A percentile compares a stretch with the other conserved stretches of the same genome.
These are phyloP conservation scores for Fomitopsis schrenkii DNA, from an alignment of 1,284 basidiomycete species.

Conservation along the genomic window DNA sequence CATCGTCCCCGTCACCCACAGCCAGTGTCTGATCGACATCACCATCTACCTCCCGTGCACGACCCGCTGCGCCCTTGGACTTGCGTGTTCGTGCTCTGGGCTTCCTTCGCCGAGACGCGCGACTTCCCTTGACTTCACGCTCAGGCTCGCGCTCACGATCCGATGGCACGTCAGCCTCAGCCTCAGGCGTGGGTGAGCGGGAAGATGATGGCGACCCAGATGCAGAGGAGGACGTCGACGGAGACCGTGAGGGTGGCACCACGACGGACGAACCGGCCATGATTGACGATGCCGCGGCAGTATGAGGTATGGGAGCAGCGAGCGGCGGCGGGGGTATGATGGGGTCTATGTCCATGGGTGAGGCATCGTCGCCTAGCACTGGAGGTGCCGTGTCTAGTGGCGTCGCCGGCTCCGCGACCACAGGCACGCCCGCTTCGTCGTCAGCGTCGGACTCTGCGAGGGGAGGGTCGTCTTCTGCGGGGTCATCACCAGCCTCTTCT, in stretches of 20 bases:
- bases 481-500: slow-evolving; percentile 23
- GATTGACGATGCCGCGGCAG: slow-evolving; percentile 44
- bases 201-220: slow-evolving; percentile 37
- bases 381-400: slow-evolving; percentile 7
- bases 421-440: slow-evolving; percentile 9
- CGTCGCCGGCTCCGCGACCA: not conserved
- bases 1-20: slow-evolving; percentile 34
- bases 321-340: slow-evolving; percentile 33
- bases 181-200: slow-evolving; percentile 39
- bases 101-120: slow-evolving; percentile 23
- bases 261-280: slow-evolving; percentile 46
- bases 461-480: slow-evolving; percentile 25
- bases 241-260: slow-evolving; percentile 31
- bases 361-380: slow-evolving; percentile 4
- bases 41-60: slow-evolving; percentile 28
- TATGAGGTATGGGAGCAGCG: slow-evolving; percentile 37
- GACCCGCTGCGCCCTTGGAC: slow-evolving; percentile 29
- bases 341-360: slow-evolving; percentile 33
- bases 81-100: slow-evolving; percentile 17
- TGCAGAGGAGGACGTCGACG: slow-evolving; percentile 29
- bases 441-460: slow-evolving; percentile 23
- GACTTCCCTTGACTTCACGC: slow-evolving; percentile 22
- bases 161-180: slow-evolving; percentile 20
- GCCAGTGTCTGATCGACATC: slow-evolving; percentile 37
- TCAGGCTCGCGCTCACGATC: slow-evolving; percentile 25